Evolutionary conservation across 1,284 basidiomycete genomes (phyloP), one percentile per base, ranked within the genome.

Genomic region (Bjerkandera adusta): DNA sequence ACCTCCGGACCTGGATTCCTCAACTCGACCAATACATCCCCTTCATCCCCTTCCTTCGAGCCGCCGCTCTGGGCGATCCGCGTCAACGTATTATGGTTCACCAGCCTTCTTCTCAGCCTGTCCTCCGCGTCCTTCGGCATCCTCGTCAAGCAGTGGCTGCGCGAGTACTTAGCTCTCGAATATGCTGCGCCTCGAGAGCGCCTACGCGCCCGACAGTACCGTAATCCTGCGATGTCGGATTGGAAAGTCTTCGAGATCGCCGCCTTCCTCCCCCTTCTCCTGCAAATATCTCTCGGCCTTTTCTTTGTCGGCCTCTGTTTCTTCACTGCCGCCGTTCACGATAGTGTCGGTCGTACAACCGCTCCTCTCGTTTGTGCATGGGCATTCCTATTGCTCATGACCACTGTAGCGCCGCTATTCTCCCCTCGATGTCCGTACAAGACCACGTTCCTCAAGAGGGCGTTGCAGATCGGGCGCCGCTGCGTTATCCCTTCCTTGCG

Each of bases 241-340:
- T 57, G 51, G 51, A 26, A 36, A 8, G 53, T 57, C 2, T 43
- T 43, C 10, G 48, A 47, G 25, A 51, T 57, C 11, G 43, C 56
- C 15, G 45, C 41, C 12, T 16, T 53, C n/a, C 45, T 58, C 3
- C 55, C 57, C 11, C 29, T 53, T n/a, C 34, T 58, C 0, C 38
- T 58, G 6, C 53, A 51, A 18, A 21, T 51, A 10, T 35, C 55
- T 3, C 43, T 56, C 11, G 26, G 43, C 4, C 38, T 58, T 4
- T 56, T 58, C 43, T 44, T 57, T 15, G 27, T 50, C 13, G 57
- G 57, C 12, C 43, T 56, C 5, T 49, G 53, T 12, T 29, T 50
- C 12, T 44, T 56, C 20, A 43, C 52, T 5, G 44, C 36, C 41
- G 18, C 41, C 3, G 21, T 56, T 20, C 35, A 49, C 44, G 15